A percentile compares a stretch with the other conserved stretches of the same genome.
Conservation (phyloP, 129 eudicot genomes). For the Tagetes patula region DNA sequence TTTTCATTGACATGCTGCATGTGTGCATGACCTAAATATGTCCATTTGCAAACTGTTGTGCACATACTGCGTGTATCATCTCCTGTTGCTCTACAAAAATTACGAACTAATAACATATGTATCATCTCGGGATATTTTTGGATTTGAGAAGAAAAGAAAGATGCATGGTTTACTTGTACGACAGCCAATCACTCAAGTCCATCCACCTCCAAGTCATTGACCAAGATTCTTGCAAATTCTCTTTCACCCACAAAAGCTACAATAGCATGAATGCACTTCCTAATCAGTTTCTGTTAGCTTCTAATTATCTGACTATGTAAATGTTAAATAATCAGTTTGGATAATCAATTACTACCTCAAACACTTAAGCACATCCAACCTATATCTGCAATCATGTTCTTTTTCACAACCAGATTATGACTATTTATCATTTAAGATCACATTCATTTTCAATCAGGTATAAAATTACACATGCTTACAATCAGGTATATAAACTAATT, state of each 20-base stretch:
- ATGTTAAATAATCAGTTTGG: neutral
- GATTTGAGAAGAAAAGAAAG: neutral
- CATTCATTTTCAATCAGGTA: too few species aligned
- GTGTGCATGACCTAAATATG: constrained; percentile 97
- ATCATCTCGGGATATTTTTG: neutral
- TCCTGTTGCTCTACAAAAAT: constrained; percentile 82
- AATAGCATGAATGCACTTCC: constrained; percentile 6
- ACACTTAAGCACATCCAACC: too few species aligned
- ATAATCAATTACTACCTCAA: neutral
- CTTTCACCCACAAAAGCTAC: constrained; percentile 98
- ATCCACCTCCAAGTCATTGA: constrained; percentile 97
- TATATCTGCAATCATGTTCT: too few species aligned
- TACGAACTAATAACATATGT: too few species aligned
- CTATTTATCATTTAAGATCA: too few species aligned
- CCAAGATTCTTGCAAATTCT: constrained; percentile 95
- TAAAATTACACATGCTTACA: constrained; percentile 14
- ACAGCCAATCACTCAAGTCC: constrained; percentile 99
- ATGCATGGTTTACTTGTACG: constrained; percentile 62
- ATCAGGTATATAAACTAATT: constrained; percentile 1
- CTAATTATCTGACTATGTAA: neutral
- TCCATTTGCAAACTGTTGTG: constrained; percentile 99
- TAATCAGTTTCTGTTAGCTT: constrained; percentile 3
- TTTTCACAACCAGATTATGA: too few species aligned
- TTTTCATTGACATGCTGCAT: constrained; percentile 67
- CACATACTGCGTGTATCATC: constrained; percentile 98